Percentiles rank a stretch among this genome's conserved stretches.
These are phyloP conservation scores for Aspergillus cavernicola DNA, from an alignment of 495 filamentous ascomycete genomes.

Conservation along the genomic window DNA sequence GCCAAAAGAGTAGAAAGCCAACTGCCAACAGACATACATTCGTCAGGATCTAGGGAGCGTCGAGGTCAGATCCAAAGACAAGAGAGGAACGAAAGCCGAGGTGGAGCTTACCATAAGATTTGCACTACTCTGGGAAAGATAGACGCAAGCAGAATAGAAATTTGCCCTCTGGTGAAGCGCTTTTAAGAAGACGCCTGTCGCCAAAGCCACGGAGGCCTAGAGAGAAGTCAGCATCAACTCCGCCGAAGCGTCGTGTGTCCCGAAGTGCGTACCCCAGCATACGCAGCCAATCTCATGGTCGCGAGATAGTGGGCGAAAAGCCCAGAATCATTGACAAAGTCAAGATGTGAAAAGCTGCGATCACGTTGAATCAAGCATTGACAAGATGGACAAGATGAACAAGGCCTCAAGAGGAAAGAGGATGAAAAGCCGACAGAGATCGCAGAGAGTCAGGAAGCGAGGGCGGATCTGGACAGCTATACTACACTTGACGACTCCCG, in stretches of 20 bases:
- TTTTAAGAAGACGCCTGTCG: conserved; percentile 76
- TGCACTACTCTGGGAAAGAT: conserved; percentile 90
- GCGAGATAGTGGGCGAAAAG: conserved; percentile 21
- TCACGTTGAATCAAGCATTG: conserved; percentile 19
- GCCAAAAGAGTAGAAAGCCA: conserved; percentile 71
- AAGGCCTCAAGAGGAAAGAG: conserved; percentile 5
- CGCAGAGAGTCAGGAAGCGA: conserved; percentile 12
- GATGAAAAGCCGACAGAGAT: conserved; percentile 5
- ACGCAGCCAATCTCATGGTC: conserved; percentile 51
- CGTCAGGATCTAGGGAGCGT: conserved; percentile 64
- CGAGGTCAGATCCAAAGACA: background rate
- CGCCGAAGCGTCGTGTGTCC: background rate
- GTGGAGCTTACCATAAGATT: conserved; percentile 72
- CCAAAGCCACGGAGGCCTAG: conserved; percentile 72
- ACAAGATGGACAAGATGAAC: no score
- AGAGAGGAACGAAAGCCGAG: background rate
- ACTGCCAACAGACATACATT: conserved; percentile 80
- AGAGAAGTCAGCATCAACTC: conserved; percentile 8
- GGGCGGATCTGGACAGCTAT: conserved; percentile 39
- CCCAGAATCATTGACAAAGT: conserved; percentile 30
- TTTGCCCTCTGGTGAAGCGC: conserved; percentile 93
- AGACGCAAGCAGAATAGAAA: conserved; percentile 96
- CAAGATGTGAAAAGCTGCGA: conserved; percentile 13
- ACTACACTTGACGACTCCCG: conserved; percentile 19
- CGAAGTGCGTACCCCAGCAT: conserved; percentile 44